Evolutionary conservation across 1,284 basidiomycete species (phyloP).

Genomic region (Tilletia indica): DNA sequence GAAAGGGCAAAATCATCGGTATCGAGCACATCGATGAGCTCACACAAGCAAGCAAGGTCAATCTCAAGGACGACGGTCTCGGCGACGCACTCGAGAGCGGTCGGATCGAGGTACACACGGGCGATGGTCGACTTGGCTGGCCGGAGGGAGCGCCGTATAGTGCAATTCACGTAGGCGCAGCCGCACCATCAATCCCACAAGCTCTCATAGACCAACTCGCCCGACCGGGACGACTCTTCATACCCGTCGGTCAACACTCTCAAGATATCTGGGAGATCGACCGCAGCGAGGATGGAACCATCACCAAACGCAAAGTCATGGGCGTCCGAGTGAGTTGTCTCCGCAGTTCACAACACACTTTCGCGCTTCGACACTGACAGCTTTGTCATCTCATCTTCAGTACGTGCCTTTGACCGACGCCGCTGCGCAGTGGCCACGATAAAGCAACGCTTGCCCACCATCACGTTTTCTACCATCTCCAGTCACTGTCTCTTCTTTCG

Average conservation of each 20-base stretch:
- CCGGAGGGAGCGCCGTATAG: constrained; percentile 69
- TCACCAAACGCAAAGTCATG: constrained; percentile 71
- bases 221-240: constrained; percentile 83
- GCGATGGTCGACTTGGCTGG: constrained; percentile 73
- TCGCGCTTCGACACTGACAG: no score
- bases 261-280: constrained; percentile 43
- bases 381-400: not conserved
- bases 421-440: constrained; percentile 30
- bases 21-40: constrained; percentile 75
- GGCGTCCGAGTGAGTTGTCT: constrained; percentile 69
- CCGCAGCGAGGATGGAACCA: constrained; percentile 68
- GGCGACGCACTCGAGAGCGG: constrained; percentile 62
- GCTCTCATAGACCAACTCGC: constrained; percentile 73
- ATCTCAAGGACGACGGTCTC: constrained; percentile 71
- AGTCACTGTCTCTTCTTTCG: no score
- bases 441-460: not conserved
- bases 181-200: constrained; percentile 68
- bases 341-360: no score
- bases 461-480: no score
- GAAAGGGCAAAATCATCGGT: constrained; percentile 71
- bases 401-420: constrained; percentile 51
- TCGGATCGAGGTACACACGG: constrained; percentile 67
- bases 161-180: constrained; percentile 92
- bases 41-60: constrained; percentile 66
- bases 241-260: constrained; percentile 68